phyloP scores from a whole-genome alignment of 352 stramenopile genomes.

The Globisporangium irregulare region DNA sequence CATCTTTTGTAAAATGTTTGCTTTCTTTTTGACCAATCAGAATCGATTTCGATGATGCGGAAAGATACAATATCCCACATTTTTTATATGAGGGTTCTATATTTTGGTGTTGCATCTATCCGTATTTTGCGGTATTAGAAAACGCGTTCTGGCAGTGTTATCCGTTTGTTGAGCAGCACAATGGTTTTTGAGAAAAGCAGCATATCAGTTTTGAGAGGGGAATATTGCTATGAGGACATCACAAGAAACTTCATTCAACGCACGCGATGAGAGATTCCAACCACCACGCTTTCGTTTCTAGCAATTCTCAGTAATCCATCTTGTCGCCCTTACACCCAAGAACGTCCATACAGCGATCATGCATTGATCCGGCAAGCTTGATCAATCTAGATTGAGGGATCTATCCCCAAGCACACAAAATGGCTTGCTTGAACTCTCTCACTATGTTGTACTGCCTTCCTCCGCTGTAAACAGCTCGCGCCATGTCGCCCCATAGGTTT shows the following conservation, averaged over 20 bases:
- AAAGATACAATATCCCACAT: not conserved
- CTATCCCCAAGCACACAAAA: constrained; percentile 4
- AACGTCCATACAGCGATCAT: not conserved
- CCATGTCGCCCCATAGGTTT: too few species aligned
- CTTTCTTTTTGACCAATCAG: constrained; percentile 1
- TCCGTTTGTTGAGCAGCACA: too few species aligned
- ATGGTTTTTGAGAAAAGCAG: not conserved
- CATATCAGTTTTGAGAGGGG: not conserved
- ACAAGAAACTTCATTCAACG: too few species aligned
- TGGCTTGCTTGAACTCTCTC: not conserved
- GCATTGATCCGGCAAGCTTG: not conserved
- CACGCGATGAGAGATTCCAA: too few species aligned
- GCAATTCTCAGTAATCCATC: not conserved
- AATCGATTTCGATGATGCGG: not conserved
- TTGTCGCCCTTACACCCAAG: not conserved
- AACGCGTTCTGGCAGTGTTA: too few species aligned
- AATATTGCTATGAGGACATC: too few species aligned
- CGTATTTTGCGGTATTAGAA: constrained; percentile 1
- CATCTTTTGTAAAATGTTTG: constrained; percentile 8
- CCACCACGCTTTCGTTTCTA: too few species aligned
- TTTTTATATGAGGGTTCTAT: not conserved
- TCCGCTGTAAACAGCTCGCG: too few species aligned
- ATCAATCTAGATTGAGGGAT: constrained; percentile 1
- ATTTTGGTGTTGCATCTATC: constrained; percentile 1
- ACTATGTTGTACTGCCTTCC: too few species aligned